Base-by-base conservation (phyloP, 1,139 yeast genomes). In the Scheffersomyces stambukii region DNA sequence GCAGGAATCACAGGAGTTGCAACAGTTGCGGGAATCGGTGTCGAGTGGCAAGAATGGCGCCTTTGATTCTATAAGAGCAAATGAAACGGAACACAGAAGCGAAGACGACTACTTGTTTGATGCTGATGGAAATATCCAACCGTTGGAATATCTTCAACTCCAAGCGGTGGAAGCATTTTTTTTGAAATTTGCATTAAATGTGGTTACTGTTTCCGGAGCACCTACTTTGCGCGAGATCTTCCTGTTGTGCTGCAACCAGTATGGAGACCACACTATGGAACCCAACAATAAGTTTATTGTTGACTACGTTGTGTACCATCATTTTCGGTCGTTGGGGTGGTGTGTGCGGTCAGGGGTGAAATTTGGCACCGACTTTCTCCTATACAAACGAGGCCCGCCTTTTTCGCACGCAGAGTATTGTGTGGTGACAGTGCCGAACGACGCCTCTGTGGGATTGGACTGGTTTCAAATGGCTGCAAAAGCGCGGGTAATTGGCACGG, bases 321-420 rank as follows among this genome's bases (percentile, higher is more conserved):
- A 88, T 50, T 89, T 78, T 54, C 68, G 95, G 30, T 77, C 96
- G 0, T 68, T 77, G 19, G 97, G 97, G 0, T 91, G 97, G 97
- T 89, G 97, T 63, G 94, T 81, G 3, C 68, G 95, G 36, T 75
- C 89, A 1, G 98, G 97, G 0, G 75, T 89, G 34, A 91, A 91
- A 51, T 91, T 91, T 55, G 96, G 96, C 2, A 74, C 85, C 13
- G 95, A 89, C 43, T 80, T 66, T 54, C 60, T 91, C 12, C 61
- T 91, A 6, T 91, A 91, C 52, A 77, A 81, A 33, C 67, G 91
- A 33, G 99, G 99, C 0, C 98, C 98, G 7, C 96, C 96, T 1
- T 88, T 89, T 50, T 75, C 81, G 26, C 99, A 91, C 52, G 97
- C 98, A 0, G 96, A 88, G 45, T 85, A 76, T 52, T 85, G 93